A percentile compares a stretch with the other conserved stretches of the same genome.
These are phyloP conservation scores for Gossypium schwendimanii DNA, from an alignment of 441 rosid genomes.

Conservation along the genomic window DNA sequence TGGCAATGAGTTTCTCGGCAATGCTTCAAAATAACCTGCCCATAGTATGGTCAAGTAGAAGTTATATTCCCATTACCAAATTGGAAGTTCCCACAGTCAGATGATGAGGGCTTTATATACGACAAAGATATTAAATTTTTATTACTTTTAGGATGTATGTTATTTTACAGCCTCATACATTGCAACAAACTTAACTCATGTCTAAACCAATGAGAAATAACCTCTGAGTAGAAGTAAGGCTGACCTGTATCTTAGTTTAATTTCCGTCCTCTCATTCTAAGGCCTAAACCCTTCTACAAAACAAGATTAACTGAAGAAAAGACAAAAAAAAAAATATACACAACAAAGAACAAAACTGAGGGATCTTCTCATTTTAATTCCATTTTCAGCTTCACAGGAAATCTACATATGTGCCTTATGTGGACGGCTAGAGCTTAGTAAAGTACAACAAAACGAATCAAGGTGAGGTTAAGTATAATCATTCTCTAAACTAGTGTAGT, in stretches of 20 bases:
- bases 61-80: background rate
- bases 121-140: background rate
- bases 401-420: background rate
- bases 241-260: background rate
- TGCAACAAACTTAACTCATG: background rate
- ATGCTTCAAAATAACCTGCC: constrained; percentile 59
- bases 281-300: background rate
- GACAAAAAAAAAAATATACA: background rate
- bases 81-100: background rate
- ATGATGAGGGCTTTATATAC: background rate
- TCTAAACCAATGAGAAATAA: background rate
- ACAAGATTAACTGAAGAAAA: background rate
- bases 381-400: background rate
- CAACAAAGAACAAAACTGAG: background rate
- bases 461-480: background rate
- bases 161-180: background rate
- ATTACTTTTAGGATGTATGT: no score
- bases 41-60: background rate
- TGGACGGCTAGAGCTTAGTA: background rate
- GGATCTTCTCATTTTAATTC: background rate
- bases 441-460: background rate
- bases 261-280: background rate
- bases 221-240: background rate
- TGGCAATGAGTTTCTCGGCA: constrained; percentile 73
- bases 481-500: background rate